Evolutionary conservation across 768 basidiomycete species (phyloP), one percentile per base, ranked within the genome.

Genomic region (Leccinum barrowsii): DNA sequence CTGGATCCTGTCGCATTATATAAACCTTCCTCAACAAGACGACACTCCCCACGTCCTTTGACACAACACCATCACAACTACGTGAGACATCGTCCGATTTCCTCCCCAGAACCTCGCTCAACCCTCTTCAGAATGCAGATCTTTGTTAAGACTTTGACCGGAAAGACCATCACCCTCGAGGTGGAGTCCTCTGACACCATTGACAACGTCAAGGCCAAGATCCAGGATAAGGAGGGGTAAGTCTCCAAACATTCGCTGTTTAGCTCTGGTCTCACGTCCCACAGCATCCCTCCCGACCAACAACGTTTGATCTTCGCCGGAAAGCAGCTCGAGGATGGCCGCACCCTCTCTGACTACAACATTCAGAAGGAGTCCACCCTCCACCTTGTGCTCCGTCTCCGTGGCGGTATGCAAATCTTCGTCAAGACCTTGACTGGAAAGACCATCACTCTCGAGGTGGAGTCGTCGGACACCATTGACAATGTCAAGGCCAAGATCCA

Each of bases 341-440:
- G 94, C 51, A 96, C 90, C 4, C 80, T 93, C 1, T 90, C 89
- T 8, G 90, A 91, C 64, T 92, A 93, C 72, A 92, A 94, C 72
- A 94, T 96, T 65, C 94, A 96, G 83, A 95, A 95, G 79, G 93
- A 96, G 77, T 91, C 88, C 0, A 95, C 93, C 40, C 87, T 96
- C 54, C 94, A 95, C 67, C 83, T 67, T 0, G 92, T 94, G 24
- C 84, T 95, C 30, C 90, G 93, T 73, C 85, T 96, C n/a, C 89
- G 92, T 67, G 93, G 92, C 60, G 92, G 92, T 48, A 90, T 90
- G 87, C 88, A 90, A 60, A 90, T 90, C 55, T 90, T 90, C 61
- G 88, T 89, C 19, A 89, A 90, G 79, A 90, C 88, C 0, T 60
- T 90, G 50, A 94, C 92, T 4, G 91, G 91, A 28, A 95, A 94